Percentiles rank a stretch among this genome's conserved stretches.
Evolutionary conservation across 2,329 filamentous ascomycete genomes (phyloP).

Genomic region (Penicillium sp.): DNA sequence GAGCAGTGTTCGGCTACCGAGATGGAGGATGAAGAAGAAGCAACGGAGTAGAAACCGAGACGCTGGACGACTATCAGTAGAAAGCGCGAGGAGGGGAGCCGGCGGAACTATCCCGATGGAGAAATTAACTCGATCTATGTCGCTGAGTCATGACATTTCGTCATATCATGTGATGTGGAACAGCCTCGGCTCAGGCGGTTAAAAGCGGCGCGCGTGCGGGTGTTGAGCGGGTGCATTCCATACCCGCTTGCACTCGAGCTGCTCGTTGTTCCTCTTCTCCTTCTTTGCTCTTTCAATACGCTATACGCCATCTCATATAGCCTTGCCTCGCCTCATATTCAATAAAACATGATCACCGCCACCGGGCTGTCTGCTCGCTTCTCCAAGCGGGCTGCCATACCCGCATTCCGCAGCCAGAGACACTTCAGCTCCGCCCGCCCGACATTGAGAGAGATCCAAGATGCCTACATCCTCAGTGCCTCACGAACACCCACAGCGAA

Average conservation of each 20-base stretch:
- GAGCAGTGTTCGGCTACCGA: background rate
- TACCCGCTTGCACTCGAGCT: constrained; percentile 6
- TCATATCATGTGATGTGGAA: constrained; percentile 17
- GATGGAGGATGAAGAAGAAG: background rate
- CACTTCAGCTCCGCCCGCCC: constrained; percentile 54
- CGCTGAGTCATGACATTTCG: constrained; percentile 9
- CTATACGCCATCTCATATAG: background rate
- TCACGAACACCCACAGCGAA: constrained; percentile 87
- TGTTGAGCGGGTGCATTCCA: constrained; percentile 11
- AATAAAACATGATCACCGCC: constrained; percentile 20
- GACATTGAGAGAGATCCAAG: constrained; percentile 67
- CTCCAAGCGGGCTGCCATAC: constrained; percentile 30
- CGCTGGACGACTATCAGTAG: constrained; percentile 1
- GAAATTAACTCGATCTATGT: constrained; percentile 9
- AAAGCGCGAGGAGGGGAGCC: constrained; percentile 16
- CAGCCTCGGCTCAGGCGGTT: constrained; percentile 31
- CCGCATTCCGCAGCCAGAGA: constrained; percentile 47
- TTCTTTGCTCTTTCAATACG: background rate
- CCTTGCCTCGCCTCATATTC: background rate
- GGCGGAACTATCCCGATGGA: constrained; percentile 19
- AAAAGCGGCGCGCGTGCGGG: constrained; percentile 27
- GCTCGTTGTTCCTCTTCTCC: constrained; percentile 3
- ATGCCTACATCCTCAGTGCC: constrained; percentile 91
- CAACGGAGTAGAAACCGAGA: background rate
- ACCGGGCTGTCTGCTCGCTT: constrained; percentile 28